Evolutionary conservation across 2,329 filamentous ascomycete genomes (phyloP).

Genomic region (Penicillium crustosum): DNA sequence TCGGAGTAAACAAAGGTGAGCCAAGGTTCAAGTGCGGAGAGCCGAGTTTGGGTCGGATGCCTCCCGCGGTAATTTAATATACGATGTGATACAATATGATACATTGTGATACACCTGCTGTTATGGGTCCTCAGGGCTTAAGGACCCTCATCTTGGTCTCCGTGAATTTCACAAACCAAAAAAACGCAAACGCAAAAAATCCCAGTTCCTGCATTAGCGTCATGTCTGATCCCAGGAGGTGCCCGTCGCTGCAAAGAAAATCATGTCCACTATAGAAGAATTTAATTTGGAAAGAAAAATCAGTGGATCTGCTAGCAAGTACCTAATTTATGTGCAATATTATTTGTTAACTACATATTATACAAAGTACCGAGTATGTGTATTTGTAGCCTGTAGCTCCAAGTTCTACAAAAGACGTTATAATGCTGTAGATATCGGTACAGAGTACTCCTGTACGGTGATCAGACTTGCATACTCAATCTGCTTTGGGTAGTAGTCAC

Average conservation of each 20-base stretch:
- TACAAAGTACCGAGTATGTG: not conserved
- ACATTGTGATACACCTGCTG: not conserved
- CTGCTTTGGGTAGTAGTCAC: conserved; percentile 3
- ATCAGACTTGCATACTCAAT: conserved; percentile 11
- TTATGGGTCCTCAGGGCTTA: not conserved
- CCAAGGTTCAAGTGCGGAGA: conserved; percentile 16
- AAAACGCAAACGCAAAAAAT: conserved; percentile 4
- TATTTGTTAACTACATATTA: no score
- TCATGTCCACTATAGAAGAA: conserved; percentile 7
- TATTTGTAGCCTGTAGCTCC: not conserved
- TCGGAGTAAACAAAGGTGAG: conserved; percentile 11
- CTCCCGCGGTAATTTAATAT: conserved; percentile 13
- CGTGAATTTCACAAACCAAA: not conserved
- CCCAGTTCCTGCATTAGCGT: conserved; percentile 43
- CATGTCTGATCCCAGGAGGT: conserved; percentile 19
- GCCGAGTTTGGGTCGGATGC: conserved; percentile 7
- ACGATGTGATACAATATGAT: not conserved
- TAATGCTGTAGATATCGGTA: not conserved
- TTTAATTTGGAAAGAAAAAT: not conserved
- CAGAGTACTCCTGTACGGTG: conserved; percentile 1
- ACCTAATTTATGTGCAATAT: not conserved
- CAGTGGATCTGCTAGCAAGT: not conserved
- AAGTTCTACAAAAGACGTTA: not conserved
- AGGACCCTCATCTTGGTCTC: not conserved
- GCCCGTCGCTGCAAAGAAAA: conserved; percentile 9